Evolutionary conservation across 73 alveolate genomes (phyloP), one percentile per base, ranked within the genome.

Genomic region (Paraurostyla sp.): DNA sequence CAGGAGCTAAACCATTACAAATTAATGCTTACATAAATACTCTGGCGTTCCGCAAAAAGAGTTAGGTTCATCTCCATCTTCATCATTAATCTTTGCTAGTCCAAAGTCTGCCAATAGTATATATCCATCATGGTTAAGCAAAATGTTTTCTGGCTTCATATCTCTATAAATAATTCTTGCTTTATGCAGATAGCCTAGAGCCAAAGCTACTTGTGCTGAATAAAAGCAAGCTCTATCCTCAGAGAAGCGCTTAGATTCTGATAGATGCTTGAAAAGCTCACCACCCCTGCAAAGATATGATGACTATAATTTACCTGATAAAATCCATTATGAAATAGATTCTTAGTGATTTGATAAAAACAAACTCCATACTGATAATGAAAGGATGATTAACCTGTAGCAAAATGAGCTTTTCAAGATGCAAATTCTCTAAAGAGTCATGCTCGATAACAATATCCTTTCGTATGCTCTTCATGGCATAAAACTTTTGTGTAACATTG

Each of bases 301-400:
- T 29, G 46, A 22, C 11, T 13, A n/a, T 43, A 13, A 36, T 9
- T 83, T 83, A 83, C 92, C 84, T 91, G 91, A 97, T 90, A 62
- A 96, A 97, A 57, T 93, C 91, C 93, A 97, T 96, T 23, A 97
- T 98, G 63, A 97, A 95, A 85, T 96, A 97, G 80, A 97, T 93
- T 65, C 97, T 93, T 58, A 83, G 96, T 25, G 93, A 94, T 33
- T 96, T 96, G 41, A 91, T 81, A 71, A 96, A 96, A 27, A 96
- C 97, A 76, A 90, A 95, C 33, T 91, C 94, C 76, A 96, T 85
- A 11, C 93, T 89, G 33, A 94, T 95, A 48, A 96, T 71, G 76
- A 96, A 95, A 27, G 98, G 98, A 82, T 96, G 98, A 60, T 95
- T 96, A 30, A 92, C 91, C 62, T 93, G 96, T 57, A 92, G 92